A percentile compares a stretch with the other conserved stretches of the same genome.
Conservation (phyloP, 495 filamentous ascomycete genomes). For the Penicilliopsis zonata region DNA sequence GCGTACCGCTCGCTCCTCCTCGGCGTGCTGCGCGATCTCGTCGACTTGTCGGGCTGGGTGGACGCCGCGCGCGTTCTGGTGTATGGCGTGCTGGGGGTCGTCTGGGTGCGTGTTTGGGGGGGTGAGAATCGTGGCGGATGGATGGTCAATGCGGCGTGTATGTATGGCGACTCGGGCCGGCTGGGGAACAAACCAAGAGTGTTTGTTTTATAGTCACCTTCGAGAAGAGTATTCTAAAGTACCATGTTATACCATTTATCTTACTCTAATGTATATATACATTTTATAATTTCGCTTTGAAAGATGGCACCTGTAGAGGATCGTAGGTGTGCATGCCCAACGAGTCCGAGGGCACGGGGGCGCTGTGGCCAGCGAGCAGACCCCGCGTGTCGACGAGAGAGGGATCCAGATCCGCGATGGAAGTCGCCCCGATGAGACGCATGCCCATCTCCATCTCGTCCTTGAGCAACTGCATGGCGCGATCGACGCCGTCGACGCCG, state of each 20-base stretch:
- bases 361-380: constrained; percentile 52
- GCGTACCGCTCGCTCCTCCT: constrained; percentile 8
- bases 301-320: constrained; percentile 47
- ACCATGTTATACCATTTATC: too few relatives aligned
- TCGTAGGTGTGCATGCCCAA: constrained; percentile 53
- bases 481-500: constrained; percentile 73
- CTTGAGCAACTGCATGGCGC: constrained; percentile 89
- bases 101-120: constrained; percentile 63
- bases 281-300: constrained; percentile 43
- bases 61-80: constrained; percentile 47
- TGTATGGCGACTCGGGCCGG: constrained; percentile 53
- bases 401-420: constrained; percentile 64
- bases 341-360: constrained; percentile 55
- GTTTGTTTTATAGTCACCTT: constrained; percentile 23
- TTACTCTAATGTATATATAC: constrained; percentile 1
- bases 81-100: constrained; percentile 49
- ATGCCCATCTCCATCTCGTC: constrained; percentile 99
- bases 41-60: constrained; percentile 44
- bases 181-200: constrained; percentile 53
- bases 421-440: constrained; percentile 74
- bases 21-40: constrained; percentile 39
- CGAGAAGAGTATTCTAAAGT: too few relatives aligned
- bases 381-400: constrained; percentile 67
- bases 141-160: constrained; percentile 70
- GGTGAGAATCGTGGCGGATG: constrained; percentile 41